A percentile compares a stretch with the other conserved stretches of the same genome.
Evolutionary conservation across 768 basidiomycete genomes (phyloP).

Genomic region (Lepiota venenata): DNA sequence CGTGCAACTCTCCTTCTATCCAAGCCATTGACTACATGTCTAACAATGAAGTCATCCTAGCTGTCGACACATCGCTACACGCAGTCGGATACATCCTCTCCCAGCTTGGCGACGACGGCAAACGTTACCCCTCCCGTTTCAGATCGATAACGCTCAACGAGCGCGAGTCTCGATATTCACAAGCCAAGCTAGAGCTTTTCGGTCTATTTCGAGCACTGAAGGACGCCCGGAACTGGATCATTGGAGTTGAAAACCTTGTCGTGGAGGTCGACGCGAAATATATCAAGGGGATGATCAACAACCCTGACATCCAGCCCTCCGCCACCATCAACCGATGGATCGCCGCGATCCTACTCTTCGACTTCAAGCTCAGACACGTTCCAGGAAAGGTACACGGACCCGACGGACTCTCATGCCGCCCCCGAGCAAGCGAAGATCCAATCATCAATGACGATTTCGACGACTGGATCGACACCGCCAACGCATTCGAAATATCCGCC

Average conservation of each 20-base stretch:
- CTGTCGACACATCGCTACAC: slow-evolving; percentile 18
- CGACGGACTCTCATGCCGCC: slow-evolving; percentile 19
- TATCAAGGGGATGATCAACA: slow-evolving; percentile 28
- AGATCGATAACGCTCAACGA: slow-evolving; percentile 20
- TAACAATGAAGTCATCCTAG: slow-evolving; percentile 16
- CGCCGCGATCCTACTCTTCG: slow-evolving; percentile 22
- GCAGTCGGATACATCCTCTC: slow-evolving; percentile 17
- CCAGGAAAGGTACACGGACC: slow-evolving; percentile 14
- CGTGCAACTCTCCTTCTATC: slow-evolving; percentile 10
- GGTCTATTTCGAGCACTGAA: slow-evolving; percentile 23
- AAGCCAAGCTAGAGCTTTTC: slow-evolving; percentile 33
- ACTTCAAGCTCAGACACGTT: slow-evolving; percentile 23
- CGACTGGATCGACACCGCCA: slow-evolving; percentile 20
- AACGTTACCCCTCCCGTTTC: slow-evolving; percentile 15
- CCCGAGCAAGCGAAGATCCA: slow-evolving; percentile 3
- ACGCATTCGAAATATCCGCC: no score
- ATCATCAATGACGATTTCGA: slow-evolving; percentile 14
- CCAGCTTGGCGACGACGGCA: slow-evolving; percentile 13
- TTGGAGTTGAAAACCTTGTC: slow-evolving; percentile 21
- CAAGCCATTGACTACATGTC: slow-evolving; percentile 15
- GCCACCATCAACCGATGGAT: slow-evolving; percentile 28
- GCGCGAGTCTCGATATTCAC: slow-evolving; percentile 20
- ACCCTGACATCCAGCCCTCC: slow-evolving; percentile 29
- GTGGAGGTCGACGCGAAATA: slow-evolving; percentile 31
- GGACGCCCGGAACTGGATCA: slow-evolving; percentile 17